Percentiles rank a stretch among this genome's conserved stretches.
Conservation (phyloP, 345 rosid genomes). For the Nasturtium officinale region DNA sequence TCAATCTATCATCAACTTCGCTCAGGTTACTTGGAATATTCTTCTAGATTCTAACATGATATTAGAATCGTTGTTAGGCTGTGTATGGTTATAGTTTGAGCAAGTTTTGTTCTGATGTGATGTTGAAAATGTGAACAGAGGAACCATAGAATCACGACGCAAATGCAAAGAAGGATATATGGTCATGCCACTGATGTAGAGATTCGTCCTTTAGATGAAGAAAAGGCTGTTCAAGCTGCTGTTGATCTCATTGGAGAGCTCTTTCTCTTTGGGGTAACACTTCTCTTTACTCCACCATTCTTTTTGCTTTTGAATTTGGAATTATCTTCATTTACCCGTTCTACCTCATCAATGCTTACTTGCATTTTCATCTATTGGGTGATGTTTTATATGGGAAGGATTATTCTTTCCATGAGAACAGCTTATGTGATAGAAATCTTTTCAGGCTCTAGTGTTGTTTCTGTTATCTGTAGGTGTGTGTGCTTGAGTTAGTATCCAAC, state of each 20-base stretch:
- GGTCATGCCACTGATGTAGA: constrained; percentile 82
- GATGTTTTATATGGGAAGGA: not conserved
- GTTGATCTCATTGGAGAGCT: constrained; percentile 86
- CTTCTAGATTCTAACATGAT: too few species aligned
- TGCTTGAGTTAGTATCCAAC: not conserved
- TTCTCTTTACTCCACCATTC: not conserved
- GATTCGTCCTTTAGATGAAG: constrained; percentile 88
- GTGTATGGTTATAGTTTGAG: not conserved
- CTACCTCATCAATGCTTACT: not conserved
- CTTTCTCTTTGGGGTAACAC: constrained; percentile 74
- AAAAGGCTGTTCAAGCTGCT: constrained; percentile 97
- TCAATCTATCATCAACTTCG: constrained; percentile 61
- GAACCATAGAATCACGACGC: constrained; percentile 75
- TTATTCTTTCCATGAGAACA: not conserved
- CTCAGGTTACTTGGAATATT: constrained; percentile 64
- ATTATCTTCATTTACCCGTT: not conserved
- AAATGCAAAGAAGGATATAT: constrained; percentile 74
- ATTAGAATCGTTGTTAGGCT: not conserved
- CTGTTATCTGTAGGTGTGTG: not conserved
- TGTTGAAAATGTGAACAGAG: constrained; percentile 48
- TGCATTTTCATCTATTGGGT: not conserved
- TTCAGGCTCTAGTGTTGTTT: not conserved
- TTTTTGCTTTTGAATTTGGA: not conserved
- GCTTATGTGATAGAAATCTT: not conserved
- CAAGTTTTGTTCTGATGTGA: constrained; percentile 7